Evolutionary conservation across 2,329 filamentous ascomycete genomes (phyloP), one percentile per base, ranked within the genome.

Genomic region (Aspergillus sp.): DNA sequence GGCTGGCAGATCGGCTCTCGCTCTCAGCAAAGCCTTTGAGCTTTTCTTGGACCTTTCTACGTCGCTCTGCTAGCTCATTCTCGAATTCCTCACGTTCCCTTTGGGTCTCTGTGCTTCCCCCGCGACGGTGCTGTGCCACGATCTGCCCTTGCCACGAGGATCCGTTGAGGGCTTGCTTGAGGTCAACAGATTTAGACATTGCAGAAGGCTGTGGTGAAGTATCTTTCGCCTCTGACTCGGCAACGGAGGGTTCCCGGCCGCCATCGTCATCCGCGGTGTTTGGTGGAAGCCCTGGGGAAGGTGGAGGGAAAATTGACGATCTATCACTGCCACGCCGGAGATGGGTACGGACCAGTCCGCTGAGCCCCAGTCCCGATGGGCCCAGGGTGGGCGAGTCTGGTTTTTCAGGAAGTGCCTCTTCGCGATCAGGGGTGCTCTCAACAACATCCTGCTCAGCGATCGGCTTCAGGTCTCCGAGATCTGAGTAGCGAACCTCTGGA

Each of bases 281-380:
- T 3, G 71, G 55, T 41, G 69, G 62, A 24, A 77, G 57, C 3
- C 58, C 59, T 33, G 70, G 68, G 9, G 75, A 76, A 20, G 72
- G 73, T 51, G 73, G 74, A 22, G 82, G 83, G 60, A 90, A 90
- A 22, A 94, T 79, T 0, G 90, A 95, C 1, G 93, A 97, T 13
- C 84, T 81, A 53, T 86, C 87, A 72, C 93, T 97, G 57, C 87
- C 84, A 32, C 84, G 84, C 47, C 94, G 85, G 38, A 97, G 75
- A 75, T 97, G 94, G 56, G 92, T 87, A 30, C 88, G 84, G 43
- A 96, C 86, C 77, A 96, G 82, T 2, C 88, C 88, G 63, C 87
- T 93, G 14, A 96, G 77, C 1, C 89, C 90, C 16, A 72, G 59
- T 2, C 70, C 72, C 0, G 88, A 54, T 20, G 70, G 86, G 2